Percentiles rank a stretch among this genome's conserved stretches.
Conservation (phyloP, 2,329 filamentous ascomycete genomes). For the Beauveria sp. region DNA sequence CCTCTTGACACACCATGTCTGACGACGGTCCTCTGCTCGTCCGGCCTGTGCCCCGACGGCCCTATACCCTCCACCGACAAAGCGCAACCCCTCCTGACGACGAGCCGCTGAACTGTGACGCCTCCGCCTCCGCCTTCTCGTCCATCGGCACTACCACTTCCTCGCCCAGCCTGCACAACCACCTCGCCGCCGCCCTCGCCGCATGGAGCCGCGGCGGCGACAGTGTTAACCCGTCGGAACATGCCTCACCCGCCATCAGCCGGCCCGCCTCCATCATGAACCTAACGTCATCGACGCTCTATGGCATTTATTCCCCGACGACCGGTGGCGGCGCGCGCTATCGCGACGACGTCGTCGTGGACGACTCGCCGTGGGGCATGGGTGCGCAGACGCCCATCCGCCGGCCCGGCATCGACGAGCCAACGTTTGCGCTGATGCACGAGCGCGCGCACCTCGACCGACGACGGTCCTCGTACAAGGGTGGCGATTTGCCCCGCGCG, state of each 20-base stretch:
- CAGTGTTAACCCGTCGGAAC: conserved; percentile 1
- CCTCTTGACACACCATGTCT: background rate
- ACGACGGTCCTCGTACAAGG: conserved; percentile 29
- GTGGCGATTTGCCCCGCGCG: conserved; percentile 21
- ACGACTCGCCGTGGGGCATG: conserved; percentile 68
- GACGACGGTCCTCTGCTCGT: conserved; percentile 46
- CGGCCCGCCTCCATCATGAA: conserved; percentile 76
- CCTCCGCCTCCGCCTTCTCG: conserved; percentile 20
- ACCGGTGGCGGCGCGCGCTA: conserved; percentile 32
- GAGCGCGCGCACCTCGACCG: conserved; percentile 28
- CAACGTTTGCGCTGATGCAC: conserved; percentile 36
- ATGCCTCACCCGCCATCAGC: conserved; percentile 37
- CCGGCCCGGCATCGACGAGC: conserved; percentile 35
- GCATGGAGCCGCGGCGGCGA: conserved; percentile 9
- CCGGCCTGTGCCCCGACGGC: conserved; percentile 63
- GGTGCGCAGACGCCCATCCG: conserved; percentile 62
- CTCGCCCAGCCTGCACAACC: conserved; percentile 10
- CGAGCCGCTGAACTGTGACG: background rate
- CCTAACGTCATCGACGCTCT: conserved; percentile 80
- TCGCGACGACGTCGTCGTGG: conserved; percentile 44
- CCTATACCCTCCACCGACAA: conserved; percentile 54
- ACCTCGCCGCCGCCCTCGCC: conserved; percentile 24
- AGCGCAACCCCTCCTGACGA: conserved; percentile 36
- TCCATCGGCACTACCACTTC: background rate
- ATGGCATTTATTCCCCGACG: conserved; percentile 78